A percentile compares a stretch with the other conserved stretches of the same genome.
phyloP scores from a whole-genome alignment of 2,329 filamentous ascomycete genomes.

The Plenodomus biglobosus region DNA sequence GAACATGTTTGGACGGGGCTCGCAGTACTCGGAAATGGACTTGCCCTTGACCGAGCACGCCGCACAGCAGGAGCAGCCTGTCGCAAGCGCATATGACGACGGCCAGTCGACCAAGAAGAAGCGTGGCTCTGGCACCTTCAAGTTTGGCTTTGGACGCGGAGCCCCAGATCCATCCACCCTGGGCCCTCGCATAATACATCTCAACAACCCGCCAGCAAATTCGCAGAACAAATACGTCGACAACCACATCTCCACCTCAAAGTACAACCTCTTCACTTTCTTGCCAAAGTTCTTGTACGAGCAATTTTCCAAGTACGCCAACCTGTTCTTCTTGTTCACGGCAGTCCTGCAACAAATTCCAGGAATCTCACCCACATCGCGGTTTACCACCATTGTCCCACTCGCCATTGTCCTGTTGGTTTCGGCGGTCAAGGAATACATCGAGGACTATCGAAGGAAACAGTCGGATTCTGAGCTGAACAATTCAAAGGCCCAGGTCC shows the following conservation, averaged over 20 bases:
- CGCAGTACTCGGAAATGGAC: conserved; percentile 96
- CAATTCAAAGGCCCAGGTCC: conserved; percentile 77
- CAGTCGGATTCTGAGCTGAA: conserved; percentile 85
- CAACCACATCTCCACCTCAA: conserved; percentile 96
- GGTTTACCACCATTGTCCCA: conserved; percentile 95
- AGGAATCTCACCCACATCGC: conserved; percentile 89
- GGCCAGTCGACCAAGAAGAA: conserved; percentile 41
- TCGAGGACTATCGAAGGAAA: conserved; percentile 91
- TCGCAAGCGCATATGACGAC: conserved; percentile 46
- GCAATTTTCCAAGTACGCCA: conserved; percentile 99
- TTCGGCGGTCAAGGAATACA: conserved; percentile 91
- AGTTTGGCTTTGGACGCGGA: conserved; percentile 83
- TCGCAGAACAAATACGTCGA: conserved; percentile 85
- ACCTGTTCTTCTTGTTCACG: conserved; percentile 98
- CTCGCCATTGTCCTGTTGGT: conserved; percentile 85
- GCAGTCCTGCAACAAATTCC: conserved; percentile 94
- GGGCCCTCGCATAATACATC: conserved; percentile 86
- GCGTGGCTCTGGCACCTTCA: conserved; percentile 66
- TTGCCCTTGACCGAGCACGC: conserved; percentile 83
- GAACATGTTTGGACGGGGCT: conserved; percentile 84
- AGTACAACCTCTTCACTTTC: conserved; percentile 94
- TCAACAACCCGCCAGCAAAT: conserved; percentile 96
- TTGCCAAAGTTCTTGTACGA: conserved; percentile 96
- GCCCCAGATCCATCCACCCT: conserved; percentile 88
- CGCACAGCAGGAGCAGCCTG: conserved; percentile 48